These are phyloP conservation scores for Catunica adiposa DNA, from an alignment of 2,329 filamentous ascomycete genomes.

Conservation along the genomic window DNA sequence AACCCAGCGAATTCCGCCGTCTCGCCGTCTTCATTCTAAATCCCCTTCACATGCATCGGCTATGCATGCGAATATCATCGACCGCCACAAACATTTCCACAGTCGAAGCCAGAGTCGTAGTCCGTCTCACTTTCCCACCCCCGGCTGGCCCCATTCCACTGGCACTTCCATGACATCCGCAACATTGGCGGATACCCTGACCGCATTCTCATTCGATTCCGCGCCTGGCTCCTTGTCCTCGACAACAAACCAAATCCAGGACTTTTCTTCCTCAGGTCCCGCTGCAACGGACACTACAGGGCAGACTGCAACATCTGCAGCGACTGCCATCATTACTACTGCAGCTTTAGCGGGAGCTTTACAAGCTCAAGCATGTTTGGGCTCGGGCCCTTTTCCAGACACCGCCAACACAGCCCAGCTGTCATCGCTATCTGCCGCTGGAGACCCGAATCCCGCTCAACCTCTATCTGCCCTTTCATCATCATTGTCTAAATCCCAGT, in stretches of 20 bases:
- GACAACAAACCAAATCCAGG: background rate
- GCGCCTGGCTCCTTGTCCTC: background rate
- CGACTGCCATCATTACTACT: background rate
- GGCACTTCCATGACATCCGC: background rate
- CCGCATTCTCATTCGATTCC: background rate
- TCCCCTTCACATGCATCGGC: slow-evolving; percentile 2
- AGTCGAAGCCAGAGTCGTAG: slow-evolving; percentile 4
- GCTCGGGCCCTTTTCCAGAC: slow-evolving; percentile 4
- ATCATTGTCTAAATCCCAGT: background rate
- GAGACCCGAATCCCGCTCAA: background rate
- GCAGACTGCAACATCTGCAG: background rate
- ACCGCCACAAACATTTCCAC: slow-evolving; percentile 2
- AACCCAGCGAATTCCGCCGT: background rate
- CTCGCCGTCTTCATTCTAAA: background rate
- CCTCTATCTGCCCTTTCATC: background rate
- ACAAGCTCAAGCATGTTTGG: slow-evolving; percentile 1
- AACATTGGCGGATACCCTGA: background rate
- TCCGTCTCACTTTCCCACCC: background rate
- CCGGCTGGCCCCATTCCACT: background rate
- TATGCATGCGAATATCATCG: background rate
- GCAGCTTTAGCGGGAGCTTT: slow-evolving; percentile 2
- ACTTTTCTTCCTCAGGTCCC: background rate
- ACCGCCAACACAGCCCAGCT: background rate
- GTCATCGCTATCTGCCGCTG: background rate
- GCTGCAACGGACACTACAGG: background rate